These are phyloP conservation scores for Alternaria triticina DNA, from an alignment of 2,329 filamentous ascomycete species.

Conservation along the genomic window DNA sequence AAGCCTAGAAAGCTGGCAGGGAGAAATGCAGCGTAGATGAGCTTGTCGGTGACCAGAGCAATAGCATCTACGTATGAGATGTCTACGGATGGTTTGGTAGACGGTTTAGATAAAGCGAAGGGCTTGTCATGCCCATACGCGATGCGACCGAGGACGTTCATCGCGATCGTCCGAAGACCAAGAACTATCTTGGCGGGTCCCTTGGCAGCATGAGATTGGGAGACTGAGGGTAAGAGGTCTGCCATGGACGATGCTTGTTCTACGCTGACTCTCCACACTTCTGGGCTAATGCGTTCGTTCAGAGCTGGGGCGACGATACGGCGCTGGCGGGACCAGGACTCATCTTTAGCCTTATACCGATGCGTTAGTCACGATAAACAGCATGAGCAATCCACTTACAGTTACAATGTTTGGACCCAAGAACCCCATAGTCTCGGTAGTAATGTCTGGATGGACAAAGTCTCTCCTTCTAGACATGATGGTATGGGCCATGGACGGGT, in stretches of 20 bases:
- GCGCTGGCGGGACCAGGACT: constrained; percentile 16
- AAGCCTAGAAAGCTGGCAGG: not conserved
- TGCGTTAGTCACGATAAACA: not conserved
- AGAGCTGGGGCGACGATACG: constrained; percentile 15
- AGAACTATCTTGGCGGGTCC: not conserved
- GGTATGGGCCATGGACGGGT: constrained; percentile 1
- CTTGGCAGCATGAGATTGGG: not conserved
- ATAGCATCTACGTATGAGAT: constrained; percentile 1
- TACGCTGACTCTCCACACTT: constrained; percentile 12
- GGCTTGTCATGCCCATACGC: constrained; percentile 5
- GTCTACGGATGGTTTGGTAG: not conserved
- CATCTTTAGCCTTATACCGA: not conserved
- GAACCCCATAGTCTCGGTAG: not conserved
- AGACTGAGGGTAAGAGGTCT: not conserved
- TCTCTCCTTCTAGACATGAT: constrained; percentile 4
- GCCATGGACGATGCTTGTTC: constrained; percentile 9
- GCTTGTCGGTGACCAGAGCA: not conserved
- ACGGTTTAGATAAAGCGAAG: not conserved
- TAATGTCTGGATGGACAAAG: constrained; percentile 3
- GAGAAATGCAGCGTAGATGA: constrained; percentile 3
- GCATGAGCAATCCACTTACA: not conserved
- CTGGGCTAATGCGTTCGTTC: constrained; percentile 17
- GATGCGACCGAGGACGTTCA: constrained; percentile 6
- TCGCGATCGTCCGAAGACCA: constrained; percentile 6
- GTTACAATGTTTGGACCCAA: not conserved